These are phyloP conservation scores for Xerocomus potaroensis DNA, from an alignment of 768 basidiomycete species.

Conservation along the genomic window DNA sequence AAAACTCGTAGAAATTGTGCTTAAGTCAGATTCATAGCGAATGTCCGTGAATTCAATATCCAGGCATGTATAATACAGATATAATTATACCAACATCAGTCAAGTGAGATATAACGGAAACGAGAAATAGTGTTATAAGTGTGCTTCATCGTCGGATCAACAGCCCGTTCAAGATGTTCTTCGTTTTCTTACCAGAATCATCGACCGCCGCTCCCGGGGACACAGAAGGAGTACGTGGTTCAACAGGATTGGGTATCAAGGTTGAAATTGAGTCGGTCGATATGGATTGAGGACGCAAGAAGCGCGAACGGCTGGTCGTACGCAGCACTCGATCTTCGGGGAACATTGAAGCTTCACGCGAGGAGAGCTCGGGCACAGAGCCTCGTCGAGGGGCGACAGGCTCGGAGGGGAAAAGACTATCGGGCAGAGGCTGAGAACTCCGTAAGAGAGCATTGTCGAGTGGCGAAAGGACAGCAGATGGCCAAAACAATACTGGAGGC, in stretches of 20 bases:
- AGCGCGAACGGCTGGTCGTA: constrained; percentile 19
- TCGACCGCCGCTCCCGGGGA: constrained; percentile 7
- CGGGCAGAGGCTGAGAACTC: constrained; percentile 2
- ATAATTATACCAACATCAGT: constrained; percentile 15
- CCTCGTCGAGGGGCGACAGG: constrained; percentile 22
- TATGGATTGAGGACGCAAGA: constrained; percentile 45
- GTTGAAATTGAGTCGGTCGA: constrained; percentile 55
- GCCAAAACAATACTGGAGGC: constrained; percentile 33
- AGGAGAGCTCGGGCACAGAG: constrained; percentile 25
- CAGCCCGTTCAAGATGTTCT: constrained; percentile 40
- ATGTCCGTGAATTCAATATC: constrained; percentile 10
- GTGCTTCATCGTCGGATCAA: constrained; percentile 34
- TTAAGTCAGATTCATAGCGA: constrained; percentile 27
- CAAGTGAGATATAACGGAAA: no score
- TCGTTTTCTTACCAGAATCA: constrained; percentile 31
- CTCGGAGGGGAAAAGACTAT: background rate
- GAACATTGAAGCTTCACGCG: constrained; percentile 6
- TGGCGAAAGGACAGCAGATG: constrained; percentile 48
- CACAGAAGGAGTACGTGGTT: constrained; percentile 5
- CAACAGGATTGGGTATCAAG: constrained; percentile 10
- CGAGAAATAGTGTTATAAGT: background rate
- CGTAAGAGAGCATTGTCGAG: constrained; percentile 18
- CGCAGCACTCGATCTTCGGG: constrained; percentile 18
- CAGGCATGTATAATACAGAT: constrained; percentile 23
- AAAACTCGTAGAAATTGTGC: constrained; percentile 41